Evolutionary conservation across 2,329 filamentous ascomycete species (phyloP), one percentile per base, ranked within the genome.

Genomic region (Botrytis tulipae): DNA sequence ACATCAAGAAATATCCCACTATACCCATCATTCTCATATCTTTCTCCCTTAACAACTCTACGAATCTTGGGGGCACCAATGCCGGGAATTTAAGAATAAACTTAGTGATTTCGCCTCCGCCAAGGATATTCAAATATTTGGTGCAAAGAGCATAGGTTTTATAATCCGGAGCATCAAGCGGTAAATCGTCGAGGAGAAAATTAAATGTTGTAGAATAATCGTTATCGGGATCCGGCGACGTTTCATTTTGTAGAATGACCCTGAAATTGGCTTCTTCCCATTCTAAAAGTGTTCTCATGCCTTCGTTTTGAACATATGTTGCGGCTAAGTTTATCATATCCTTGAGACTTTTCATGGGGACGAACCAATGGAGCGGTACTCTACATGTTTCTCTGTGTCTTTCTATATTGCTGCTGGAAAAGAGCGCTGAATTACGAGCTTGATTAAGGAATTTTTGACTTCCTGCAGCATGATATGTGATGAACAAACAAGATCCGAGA

Each of bases 311-410:
- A 0, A 67, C 37, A 22, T 72, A 67, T 40, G 25, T 18, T 25
- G 46, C 61, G 4, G 70, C 70, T 22, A 67, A 20, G 4, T 25
- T n/a, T 20, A 67, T 67, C 46, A 72, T 67, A 40, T 67, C 46
- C 10, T 72, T 66, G 12, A 66, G 46, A 7, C 18, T 44, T 40
- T 42, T 66, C 18, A 72, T 51, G 3, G 60, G 70, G 12, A 51
- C n/a, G 25, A 72, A 72, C 70, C 70, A 72, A 59, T 72, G 61
- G 8, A 67, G 62, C 8, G 70, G 70, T 3, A 59, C 46, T 59
- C 51, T 35, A 14, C 22, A 57, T 4, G 10, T 14, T 29, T 42
- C 6, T 8, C 14, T n/a, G 14, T n/a, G 29, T 14, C 25, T n/a
- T 8, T 57, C 35, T 40, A 2, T 40, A 10, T 22, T 7, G 20